phyloP scores from a whole-genome alignment of 1,139 yeast species.

The Geotrichum phurueaensis region DNA sequence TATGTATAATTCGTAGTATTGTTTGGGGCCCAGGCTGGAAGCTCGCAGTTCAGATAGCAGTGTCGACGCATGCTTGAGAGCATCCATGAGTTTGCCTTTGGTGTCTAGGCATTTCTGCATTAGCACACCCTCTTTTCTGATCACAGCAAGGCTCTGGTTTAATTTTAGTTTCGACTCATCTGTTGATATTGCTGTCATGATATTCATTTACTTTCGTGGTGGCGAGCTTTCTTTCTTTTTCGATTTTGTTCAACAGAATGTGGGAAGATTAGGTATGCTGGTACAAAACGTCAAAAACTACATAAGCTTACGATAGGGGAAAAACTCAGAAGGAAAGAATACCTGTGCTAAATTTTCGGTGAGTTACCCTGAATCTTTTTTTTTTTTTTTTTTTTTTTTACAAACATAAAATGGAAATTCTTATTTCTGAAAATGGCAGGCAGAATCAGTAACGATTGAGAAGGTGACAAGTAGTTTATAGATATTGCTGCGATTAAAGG shows the following conservation, averaged over 20 bases:
- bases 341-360: neutral
- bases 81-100: conserved; percentile 72
- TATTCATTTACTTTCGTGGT: neutral
- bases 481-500: neutral
- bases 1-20: conserved; percentile 87
- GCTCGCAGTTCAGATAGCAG: conserved; percentile 79
- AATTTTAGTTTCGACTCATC: conserved; percentile 27
- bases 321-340: neutral
- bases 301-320: neutral
- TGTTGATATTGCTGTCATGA: conserved; percentile 14
- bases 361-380: neutral
- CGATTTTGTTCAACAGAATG: neutral
- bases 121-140: conserved; percentile 62
- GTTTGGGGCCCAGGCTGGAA: conserved; percentile 73
- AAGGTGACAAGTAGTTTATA: neutral
- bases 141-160: conserved; percentile 50
- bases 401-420: neutral
- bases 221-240: neutral
- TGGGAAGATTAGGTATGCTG: neutral
- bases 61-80: conserved; percentile 80
- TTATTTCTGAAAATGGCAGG: neutral
- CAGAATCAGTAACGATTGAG: neutral
- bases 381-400: too few species aligned
- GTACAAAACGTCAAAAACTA: neutral
- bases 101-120: conserved; percentile 74